phyloP scores from a whole-genome alignment of 2,329 filamentous ascomycete genomes.

The Colletotrichum falcatum region DNA sequence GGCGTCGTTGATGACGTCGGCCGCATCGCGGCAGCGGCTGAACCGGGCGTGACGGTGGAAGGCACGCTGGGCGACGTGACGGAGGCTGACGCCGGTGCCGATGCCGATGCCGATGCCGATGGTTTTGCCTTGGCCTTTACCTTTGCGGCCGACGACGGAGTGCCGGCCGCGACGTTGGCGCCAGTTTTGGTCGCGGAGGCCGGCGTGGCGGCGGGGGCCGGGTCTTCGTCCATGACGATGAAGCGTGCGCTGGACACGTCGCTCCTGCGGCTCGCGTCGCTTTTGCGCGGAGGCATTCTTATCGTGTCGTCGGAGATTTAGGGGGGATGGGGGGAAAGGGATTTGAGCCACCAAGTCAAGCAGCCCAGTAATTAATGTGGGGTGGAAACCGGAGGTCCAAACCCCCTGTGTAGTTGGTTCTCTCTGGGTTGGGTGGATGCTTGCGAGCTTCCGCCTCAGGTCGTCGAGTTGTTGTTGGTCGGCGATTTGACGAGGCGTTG shows the following conservation, averaged over 20 bases:
- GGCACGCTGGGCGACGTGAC: conserved; percentile 43
- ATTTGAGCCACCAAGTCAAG: background rate
- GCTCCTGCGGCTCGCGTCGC: conserved; percentile 59
- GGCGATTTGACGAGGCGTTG: conserved; percentile 15
- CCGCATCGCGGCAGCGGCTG: conserved; percentile 40
- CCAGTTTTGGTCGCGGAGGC: conserved; percentile 19
- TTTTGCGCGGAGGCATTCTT: conserved; percentile 68
- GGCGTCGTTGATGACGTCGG: conserved; percentile 32
- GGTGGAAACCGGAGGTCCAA: background rate
- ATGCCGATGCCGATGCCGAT: conserved; percentile 38
- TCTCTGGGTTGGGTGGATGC: background rate
- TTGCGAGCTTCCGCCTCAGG: background rate
- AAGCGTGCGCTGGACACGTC: conserved; percentile 61
- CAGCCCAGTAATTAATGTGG: conserved; percentile 10
- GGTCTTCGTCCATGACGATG: conserved; percentile 56
- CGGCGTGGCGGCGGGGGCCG: conserved; percentile 41
- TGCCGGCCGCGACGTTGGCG: conserved; percentile 39
- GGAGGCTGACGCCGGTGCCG: conserved; percentile 42
- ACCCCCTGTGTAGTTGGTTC: conserved; percentile 3
- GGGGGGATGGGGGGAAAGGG: background rate
- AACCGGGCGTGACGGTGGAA: conserved; percentile 9
- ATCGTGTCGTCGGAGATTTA: background rate
- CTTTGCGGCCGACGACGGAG: conserved; percentile 39
- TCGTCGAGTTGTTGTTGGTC: background rate
- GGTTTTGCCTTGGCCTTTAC: conserved; percentile 38